These are phyloP conservation scores for Macrotyloma uniflorum DNA, from an alignment of 306 rosid species.

Conservation along the genomic window DNA sequence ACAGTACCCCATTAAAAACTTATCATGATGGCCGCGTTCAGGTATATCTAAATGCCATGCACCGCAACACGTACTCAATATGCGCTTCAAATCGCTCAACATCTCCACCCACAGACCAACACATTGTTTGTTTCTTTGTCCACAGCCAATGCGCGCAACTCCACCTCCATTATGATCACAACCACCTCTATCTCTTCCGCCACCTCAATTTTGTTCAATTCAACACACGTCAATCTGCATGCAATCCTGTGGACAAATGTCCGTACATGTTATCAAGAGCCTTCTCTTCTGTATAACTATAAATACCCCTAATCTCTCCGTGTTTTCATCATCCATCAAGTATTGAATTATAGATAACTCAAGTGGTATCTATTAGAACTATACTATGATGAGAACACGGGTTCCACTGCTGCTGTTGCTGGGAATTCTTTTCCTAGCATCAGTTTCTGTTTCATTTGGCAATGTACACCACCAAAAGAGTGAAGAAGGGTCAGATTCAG, in stretches of 20 bases:
- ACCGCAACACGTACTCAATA: too few relatives aligned
- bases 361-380: too few relatives aligned
- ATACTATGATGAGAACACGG: neutral
- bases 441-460: neutral
- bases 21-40: too few relatives aligned
- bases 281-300: neutral
- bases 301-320: neutral
- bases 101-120: too few relatives aligned
- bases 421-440: neutral
- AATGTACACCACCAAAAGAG: too few relatives aligned
- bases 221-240: neutral
- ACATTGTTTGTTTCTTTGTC: too few relatives aligned
- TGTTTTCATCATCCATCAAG: neutral
- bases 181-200: neutral
- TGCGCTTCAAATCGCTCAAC: too few relatives aligned
- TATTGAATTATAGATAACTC: too few relatives aligned
- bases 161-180: too few relatives aligned
- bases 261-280: neutral
- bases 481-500: neutral
- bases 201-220: neutral
- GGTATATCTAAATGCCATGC: too few relatives aligned
- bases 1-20: too few relatives aligned
- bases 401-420: neutral
- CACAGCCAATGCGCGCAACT: neutral
- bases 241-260: neutral